Evolutionary conservation across 345 rosid species (phyloP), one percentile per base, ranked within the genome.

Genomic region (Linum lewisii): DNA sequence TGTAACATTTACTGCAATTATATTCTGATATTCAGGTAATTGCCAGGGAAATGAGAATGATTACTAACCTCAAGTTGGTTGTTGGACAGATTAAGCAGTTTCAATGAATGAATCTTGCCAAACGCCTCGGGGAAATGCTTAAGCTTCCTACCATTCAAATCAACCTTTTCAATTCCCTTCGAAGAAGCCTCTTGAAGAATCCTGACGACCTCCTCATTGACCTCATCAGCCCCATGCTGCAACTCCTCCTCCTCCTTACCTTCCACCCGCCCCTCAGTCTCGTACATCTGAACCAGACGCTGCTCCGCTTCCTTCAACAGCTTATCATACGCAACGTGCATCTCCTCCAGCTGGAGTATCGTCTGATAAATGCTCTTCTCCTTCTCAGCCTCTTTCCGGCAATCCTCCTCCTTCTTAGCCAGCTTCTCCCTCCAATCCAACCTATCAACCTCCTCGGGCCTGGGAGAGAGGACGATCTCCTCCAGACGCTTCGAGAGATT

Each of bases 271-370:
- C 70, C 85, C 0, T 82, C 88, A 1, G 66, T 73, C 65, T 84
- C 95, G 45, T 87, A 87, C 56, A 93, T 85, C 79, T 58, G 69
- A 51, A 78, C 88, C 45, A 93, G 73, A 66, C 77, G 75, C 71
- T 78, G 73, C 75, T 93, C 99, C 5, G 88, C 97, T 23, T 84
- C 96, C 73, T 78, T 84, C 73, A 87, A 59, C 77, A 93, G 73
- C 80, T 70, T 85, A 72, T 71, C 92, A 45, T 87, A 93, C 9
- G 80, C 79, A 36, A 75, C 77, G 64, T 89, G 96, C 85, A 93
- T 78, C 76, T 87, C 90, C 42, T 93, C 88, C 69, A 87, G 64
- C 59, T 84, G 82, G 63, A 93, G 63, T 16, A 93, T 73, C 23
- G 85, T 69, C 42, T 61, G 77, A 63, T 74, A 81, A 65, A 66